A percentile compares a stretch with the other conserved stretches of the same genome.
These are phyloP conservation scores for Lentinula edodes DNA, from an alignment of 768 basidiomycete species.

Conservation along the genomic window DNA sequence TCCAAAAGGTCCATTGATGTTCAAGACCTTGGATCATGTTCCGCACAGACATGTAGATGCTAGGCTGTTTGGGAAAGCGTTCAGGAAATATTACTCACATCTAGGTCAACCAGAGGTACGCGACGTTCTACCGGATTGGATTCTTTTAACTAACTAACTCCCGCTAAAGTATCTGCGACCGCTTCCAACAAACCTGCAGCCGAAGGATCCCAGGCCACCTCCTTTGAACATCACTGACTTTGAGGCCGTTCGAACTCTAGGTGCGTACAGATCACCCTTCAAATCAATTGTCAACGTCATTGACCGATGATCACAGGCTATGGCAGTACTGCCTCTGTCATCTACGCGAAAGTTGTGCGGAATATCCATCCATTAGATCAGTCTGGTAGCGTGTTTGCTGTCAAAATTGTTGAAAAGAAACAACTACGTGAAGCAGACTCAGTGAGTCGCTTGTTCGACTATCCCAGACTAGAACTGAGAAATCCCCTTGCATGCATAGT, in stretches of 20 bases:
- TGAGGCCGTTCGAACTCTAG: slow-evolving; percentile 36
- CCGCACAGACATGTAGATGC: neutral
- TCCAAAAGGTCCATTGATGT: neutral
- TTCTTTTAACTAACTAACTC: neutral
- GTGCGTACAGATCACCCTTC: slow-evolving; percentile 14
- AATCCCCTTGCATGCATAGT: slow-evolving; percentile 12
- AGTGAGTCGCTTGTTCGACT: slow-evolving; percentile 14
- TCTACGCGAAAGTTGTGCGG: slow-evolving; percentile 32
- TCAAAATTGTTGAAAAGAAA: slow-evolving; percentile 38
- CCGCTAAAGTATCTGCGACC: slow-evolving; percentile 3
- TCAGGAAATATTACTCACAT: neutral
- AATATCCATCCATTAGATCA: slow-evolving; percentile 25
- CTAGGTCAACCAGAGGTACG: neutral
- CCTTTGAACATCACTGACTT: slow-evolving; percentile 31
- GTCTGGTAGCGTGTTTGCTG: slow-evolving; percentile 34
- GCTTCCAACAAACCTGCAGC: slow-evolving; percentile 12
- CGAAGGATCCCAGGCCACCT: slow-evolving; percentile 30
- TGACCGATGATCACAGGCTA: slow-evolving; percentile 23
- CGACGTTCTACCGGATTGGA: neutral
- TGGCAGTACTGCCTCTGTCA: slow-evolving; percentile 36
- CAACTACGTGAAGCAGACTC: slow-evolving; percentile 24
- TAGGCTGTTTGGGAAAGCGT: neutral
- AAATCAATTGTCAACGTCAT: neutral
- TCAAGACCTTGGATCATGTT: neutral
- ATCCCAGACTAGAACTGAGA: neutral